Conservation (phyloP, 805 yeast genomes). For the Sugiyamaella boreocaroliniensis region DNA sequence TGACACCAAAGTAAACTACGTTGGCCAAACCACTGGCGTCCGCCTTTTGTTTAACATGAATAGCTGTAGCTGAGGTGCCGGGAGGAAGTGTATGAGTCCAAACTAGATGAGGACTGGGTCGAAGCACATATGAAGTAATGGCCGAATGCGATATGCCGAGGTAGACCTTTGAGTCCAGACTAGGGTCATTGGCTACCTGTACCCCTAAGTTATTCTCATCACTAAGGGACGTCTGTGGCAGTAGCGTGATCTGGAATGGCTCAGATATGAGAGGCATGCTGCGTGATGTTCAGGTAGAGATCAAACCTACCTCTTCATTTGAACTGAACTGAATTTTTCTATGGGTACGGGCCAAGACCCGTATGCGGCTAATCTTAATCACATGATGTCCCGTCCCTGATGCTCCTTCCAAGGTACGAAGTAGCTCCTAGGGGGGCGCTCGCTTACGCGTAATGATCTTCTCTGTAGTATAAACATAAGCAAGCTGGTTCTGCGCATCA, state of each 20-base stretch:
- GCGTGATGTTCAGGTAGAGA: not conserved
- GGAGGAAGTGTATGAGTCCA: slow-evolving; percentile 32
- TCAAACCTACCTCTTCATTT: too few species aligned
- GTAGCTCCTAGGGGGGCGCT: too few species aligned
- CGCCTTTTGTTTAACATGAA: slow-evolving; percentile 7
- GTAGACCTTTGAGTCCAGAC: slow-evolving; percentile 3
- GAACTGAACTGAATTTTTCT: not conserved
- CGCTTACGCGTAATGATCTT: too few species aligned
- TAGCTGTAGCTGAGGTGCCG: slow-evolving; percentile 24
- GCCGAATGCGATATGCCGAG: slow-evolving; percentile 30
- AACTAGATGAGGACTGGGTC: slow-evolving; percentile 29
- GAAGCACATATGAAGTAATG: slow-evolving; percentile 22
- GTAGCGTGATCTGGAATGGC: slow-evolving; percentile 19
- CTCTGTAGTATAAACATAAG: too few species aligned
- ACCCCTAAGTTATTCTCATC: slow-evolving; percentile 5
- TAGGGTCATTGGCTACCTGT: not conserved
- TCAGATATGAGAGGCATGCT: slow-evolving; percentile 22
- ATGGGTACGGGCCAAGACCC: not conserved
- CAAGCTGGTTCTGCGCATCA: too few species aligned
- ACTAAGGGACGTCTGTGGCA: slow-evolving; percentile 18
- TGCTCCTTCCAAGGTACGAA: too few species aligned
- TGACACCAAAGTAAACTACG: slow-evolving; percentile 19
- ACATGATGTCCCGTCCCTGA: too few species aligned
- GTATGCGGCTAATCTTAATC: not conserved
- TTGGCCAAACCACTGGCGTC: slow-evolving; percentile 6